These are phyloP conservation scores for Amanita brunnescens DNA, from an alignment of 768 basidiomycete genomes.

Conservation along the genomic window DNA sequence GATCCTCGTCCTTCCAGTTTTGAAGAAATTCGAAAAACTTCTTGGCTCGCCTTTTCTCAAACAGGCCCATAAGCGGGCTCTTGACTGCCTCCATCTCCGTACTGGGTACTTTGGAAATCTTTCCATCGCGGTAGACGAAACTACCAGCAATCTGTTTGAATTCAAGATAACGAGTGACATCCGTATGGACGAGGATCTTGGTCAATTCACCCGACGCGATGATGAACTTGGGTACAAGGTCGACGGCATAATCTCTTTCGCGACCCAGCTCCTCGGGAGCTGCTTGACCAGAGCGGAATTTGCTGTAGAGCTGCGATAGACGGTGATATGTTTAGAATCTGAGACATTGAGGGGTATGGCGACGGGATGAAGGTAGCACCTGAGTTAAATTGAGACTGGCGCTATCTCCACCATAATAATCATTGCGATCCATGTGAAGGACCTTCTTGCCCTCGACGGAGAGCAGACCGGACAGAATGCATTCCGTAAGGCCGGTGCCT, in stretches of 20 bases:
- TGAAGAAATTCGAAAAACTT: constrained; percentile 98
- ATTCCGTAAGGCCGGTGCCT: constrained; percentile 97
- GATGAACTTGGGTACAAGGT: constrained; percentile 99
- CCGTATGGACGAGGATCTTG: constrained; percentile 96
- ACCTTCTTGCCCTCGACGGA: constrained; percentile 99
- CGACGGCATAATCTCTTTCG: constrained; percentile 96
- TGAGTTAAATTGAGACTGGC: constrained; percentile 97
- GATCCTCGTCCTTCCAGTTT: constrained; percentile 90
- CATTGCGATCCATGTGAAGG: constrained; percentile 96
- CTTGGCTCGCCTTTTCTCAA: constrained; percentile 96
- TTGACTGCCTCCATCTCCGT: constrained; percentile 96
- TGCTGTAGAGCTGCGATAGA: constrained; percentile 75
- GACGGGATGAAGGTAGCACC: constrained; percentile 33
- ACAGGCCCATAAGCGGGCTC: constrained; percentile 96
- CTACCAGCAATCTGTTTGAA: constrained; percentile 99
- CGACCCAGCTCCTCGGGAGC: constrained; percentile 84
- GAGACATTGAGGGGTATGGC: constrained; percentile 6
- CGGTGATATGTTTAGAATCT: constrained; percentile 7
- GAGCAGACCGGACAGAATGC: constrained; percentile 93
- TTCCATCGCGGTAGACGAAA: constrained; percentile 95
- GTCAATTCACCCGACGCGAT: constrained; percentile 97
- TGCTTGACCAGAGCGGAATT: constrained; percentile 75
- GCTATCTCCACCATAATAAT: constrained; percentile 97
- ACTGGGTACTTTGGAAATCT: constrained; percentile 94
- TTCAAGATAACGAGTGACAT: constrained; percentile 96